Conservation (phyloP, 2,329 filamentous ascomycete species). For the Fusarium pseudonygamai region DNA sequence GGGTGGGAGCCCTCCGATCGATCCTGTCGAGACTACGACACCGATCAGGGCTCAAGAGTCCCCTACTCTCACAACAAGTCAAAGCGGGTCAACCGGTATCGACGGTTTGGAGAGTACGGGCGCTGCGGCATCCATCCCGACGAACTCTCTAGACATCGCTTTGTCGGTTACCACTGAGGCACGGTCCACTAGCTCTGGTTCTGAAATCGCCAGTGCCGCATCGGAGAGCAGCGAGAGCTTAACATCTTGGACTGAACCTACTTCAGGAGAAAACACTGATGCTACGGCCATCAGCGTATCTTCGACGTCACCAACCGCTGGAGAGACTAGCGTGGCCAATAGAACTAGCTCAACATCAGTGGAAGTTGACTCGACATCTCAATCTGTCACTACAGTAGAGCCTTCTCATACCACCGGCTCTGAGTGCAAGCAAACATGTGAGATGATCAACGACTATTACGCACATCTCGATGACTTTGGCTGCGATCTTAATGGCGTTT, state of each 20-base stretch:
- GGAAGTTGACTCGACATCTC: not conserved
- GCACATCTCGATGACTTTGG: not conserved
- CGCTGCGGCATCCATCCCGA: not conserved
- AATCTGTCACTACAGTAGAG: not conserved
- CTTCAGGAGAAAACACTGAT: not conserved
- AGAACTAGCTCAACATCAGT: not conserved
- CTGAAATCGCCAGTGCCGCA: not conserved
- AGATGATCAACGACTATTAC: not conserved
- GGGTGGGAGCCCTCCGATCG: not conserved
- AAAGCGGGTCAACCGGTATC: not conserved
- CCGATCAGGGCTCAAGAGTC: not conserved
- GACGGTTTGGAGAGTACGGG: not conserved
- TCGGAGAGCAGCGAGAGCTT: not conserved
- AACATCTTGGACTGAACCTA: too few relatives aligned
- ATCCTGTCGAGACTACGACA: not conserved
- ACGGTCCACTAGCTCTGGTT: not conserved
- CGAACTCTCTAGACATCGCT: not conserved
- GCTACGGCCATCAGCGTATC: not conserved
- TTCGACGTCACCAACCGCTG: not conserved
- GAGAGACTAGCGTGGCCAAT: not conserved
- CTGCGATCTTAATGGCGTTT: not conserved
- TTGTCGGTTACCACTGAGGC: not conserved
- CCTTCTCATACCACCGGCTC: not conserved
- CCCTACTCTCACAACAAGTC: not conserved
- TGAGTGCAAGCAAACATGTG: not conserved